Conservation (phyloP, 1,284 basidiomycete genomes). For the Xerocomus cyaneibrunnescens region DNA sequence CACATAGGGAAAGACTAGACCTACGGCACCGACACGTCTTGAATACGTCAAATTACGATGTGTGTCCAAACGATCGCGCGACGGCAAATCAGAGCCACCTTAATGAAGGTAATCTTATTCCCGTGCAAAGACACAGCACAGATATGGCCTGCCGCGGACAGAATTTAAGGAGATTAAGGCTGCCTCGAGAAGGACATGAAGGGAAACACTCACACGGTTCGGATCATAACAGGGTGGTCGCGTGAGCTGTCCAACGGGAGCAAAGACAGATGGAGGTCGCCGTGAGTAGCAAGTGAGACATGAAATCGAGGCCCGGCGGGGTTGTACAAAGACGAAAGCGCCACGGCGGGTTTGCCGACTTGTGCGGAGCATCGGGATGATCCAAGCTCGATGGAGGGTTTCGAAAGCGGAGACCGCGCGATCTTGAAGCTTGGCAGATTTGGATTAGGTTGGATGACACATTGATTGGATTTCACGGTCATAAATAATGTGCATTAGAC, state of each 20-base stretch:
- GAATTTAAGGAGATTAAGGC: constrained; percentile 11
- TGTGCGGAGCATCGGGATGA: constrained; percentile 26
- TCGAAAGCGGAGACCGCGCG: constrained; percentile 26
- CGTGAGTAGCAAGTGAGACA: background rate
- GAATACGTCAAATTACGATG: constrained; percentile 29
- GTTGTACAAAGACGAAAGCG: background rate
- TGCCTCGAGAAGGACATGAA: constrained; percentile 9
- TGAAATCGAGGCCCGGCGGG: background rate
- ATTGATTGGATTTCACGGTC: constrained; percentile 22
- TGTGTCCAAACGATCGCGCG: constrained; percentile 10
- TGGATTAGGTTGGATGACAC: constrained; percentile 23
- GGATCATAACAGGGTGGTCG: constrained; percentile 19
- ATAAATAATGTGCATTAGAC: constrained; percentile 15
- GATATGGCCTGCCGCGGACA: constrained; percentile 4
- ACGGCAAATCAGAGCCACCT: constrained; percentile 24
- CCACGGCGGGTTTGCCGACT: constrained; percentile 8
- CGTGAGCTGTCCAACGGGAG: background rate
- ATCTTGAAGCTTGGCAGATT: constrained; percentile 22
- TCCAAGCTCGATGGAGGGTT: constrained; percentile 10
- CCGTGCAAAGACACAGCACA: constrained; percentile 13
- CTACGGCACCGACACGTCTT: constrained; percentile 29
- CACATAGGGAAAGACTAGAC: constrained; percentile 17
- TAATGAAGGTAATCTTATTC: constrained; percentile 29
- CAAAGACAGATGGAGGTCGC: background rate
- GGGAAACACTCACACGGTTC: constrained; percentile 18